Conservation (phyloP, 106 monocot genomes). For the Acanthochlamys bracteata region DNA sequence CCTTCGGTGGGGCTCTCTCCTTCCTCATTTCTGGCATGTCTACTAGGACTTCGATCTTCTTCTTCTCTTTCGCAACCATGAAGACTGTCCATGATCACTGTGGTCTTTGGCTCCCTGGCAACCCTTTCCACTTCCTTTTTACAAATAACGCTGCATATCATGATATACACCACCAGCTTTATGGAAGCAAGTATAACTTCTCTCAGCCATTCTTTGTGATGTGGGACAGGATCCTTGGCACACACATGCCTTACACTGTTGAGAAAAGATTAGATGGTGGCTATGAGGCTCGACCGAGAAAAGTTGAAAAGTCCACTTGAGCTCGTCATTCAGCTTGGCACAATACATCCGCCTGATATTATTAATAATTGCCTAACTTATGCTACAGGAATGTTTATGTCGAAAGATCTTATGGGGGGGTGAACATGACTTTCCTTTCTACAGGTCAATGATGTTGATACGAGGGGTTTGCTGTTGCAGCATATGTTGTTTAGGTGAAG, state of each 20-base stretch:
- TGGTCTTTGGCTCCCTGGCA: conserved; percentile 12
- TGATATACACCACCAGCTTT: conserved; percentile 10
- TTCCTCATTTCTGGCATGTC: conserved; percentile 16
- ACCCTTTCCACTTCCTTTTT: conserved; percentile 13
- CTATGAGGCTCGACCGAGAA: conserved; percentile 4
- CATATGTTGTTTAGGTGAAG: too few relatives aligned
- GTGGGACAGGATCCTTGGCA: conserved; percentile 16
- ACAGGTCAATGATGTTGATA: too few relatives aligned
- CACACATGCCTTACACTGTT: conserved; percentile 9
- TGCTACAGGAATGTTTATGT: too few relatives aligned
- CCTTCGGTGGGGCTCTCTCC: conserved; percentile 3
- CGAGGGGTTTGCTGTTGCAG: too few relatives aligned
- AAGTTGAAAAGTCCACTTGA: neutral
- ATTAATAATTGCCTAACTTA: too few relatives aligned
- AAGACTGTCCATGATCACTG: conserved; percentile 17
- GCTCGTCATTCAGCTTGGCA: neutral
- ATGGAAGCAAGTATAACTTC: conserved; percentile 15
- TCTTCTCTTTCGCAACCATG: conserved; percentile 12
- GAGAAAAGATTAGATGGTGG: conserved; percentile 7
- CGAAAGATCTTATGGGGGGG: too few relatives aligned
- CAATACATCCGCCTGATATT: too few relatives aligned
- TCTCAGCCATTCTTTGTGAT: conserved; percentile 9
- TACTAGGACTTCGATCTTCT: conserved; percentile 5
- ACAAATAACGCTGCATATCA: conserved; percentile 14
- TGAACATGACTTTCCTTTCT: too few relatives aligned